These are phyloP conservation scores for Chlamydomonas sp. DNA, from an alignment of 139 green algal species.

Conservation along the genomic window DNA sequence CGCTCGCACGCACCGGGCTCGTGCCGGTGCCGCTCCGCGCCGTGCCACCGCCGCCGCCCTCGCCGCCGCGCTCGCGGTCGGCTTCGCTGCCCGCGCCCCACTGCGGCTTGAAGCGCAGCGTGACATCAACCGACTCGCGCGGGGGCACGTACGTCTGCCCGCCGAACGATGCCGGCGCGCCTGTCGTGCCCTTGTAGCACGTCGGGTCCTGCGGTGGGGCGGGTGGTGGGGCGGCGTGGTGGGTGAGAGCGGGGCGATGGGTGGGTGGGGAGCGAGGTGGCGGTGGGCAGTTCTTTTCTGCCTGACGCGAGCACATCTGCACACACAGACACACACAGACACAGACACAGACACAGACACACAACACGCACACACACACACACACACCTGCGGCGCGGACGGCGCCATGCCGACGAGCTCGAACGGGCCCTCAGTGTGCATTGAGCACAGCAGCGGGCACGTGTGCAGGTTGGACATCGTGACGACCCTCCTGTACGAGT, in stretches of 20 bases:
- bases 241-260: too few relatives aligned
- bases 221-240: too few relatives aligned
- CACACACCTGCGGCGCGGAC: conserved; percentile 15
- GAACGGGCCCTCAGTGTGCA: conserved; percentile 23
- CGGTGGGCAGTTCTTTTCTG: too few relatives aligned
- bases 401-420: conserved; percentile 15
- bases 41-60: neutral
- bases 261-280: too few relatives aligned
- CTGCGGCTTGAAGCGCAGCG: conserved; percentile 23
- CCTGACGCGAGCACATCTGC: too few relatives aligned
- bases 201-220: conserved; percentile 38
- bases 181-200: conserved; percentile 24
- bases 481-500: conserved; percentile 22
- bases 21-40: too few relatives aligned
- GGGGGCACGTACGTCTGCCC: conserved; percentile 28
- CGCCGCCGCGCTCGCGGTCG: neutral
- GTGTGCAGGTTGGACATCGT: conserved; percentile 26
- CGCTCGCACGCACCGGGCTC: too few relatives aligned
- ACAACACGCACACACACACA: conserved; percentile 2
- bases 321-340: too few relatives aligned
- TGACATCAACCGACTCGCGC: conserved; percentile 27
- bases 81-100: neutral
- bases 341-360: too few relatives aligned
- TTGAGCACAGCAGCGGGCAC: conserved; percentile 23
- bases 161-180: neutral